Evolutionary conservation across 129 eudicot species (phyloP).

Genomic region (Dittrichia graveolens): DNA sequence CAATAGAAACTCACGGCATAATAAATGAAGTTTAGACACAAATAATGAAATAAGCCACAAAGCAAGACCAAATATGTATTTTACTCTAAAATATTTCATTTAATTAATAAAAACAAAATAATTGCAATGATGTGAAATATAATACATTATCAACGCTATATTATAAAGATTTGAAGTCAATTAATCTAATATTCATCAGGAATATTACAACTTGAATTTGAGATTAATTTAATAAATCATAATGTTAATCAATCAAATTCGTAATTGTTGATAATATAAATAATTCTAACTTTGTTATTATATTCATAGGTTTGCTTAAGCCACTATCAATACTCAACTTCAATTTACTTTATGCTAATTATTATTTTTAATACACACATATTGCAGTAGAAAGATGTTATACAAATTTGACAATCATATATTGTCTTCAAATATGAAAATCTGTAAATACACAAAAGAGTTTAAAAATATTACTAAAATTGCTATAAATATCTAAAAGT

Average conservation of each 20-base stretch:
- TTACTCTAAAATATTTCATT: neutral
- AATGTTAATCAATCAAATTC: neutral
- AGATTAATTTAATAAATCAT: neutral
- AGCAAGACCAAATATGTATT: too few relatives aligned
- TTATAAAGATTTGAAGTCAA: constrained; percentile 17
- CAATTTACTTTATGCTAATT: too few relatives aligned
- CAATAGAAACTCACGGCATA: too few relatives aligned
- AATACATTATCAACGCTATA: constrained; percentile 18
- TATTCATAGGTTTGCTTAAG: constrained; percentile 3
- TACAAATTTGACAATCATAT: too few relatives aligned
- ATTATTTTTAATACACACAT: too few relatives aligned
- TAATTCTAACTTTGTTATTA: constrained; percentile 10
- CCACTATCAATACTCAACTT: neutral
- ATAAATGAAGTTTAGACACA: too few relatives aligned
- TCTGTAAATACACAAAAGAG: too few relatives aligned
- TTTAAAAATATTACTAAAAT: too few relatives aligned
- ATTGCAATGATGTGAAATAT: constrained; percentile 8
- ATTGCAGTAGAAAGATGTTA: too few relatives aligned
- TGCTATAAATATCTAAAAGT: too few relatives aligned
- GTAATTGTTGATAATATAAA: constrained; percentile 21
- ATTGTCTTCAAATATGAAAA: too few relatives aligned
- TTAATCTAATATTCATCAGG: constrained; percentile 1
- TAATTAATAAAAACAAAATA: neutral
- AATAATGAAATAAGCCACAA: too few relatives aligned
- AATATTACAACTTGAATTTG: constrained; percentile 31